These are phyloP conservation scores for Evernia prunastri DNA, from an alignment of 495 filamentous ascomycete species.

Conservation along the genomic window DNA sequence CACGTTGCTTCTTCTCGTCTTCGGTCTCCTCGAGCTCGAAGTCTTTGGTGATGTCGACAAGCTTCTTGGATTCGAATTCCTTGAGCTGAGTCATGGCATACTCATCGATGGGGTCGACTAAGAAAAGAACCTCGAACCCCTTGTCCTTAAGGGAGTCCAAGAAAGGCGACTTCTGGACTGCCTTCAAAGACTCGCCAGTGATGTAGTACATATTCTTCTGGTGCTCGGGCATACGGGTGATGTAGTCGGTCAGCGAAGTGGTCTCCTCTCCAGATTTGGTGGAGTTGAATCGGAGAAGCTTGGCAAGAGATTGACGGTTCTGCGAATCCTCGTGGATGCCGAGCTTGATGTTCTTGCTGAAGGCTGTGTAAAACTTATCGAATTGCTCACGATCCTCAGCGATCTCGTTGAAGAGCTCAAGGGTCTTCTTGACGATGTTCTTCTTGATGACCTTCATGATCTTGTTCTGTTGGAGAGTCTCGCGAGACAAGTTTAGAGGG, in stretches of 20 bases:
- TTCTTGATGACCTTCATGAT: slow-evolving; percentile 99
- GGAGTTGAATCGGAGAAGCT: slow-evolving; percentile 97
- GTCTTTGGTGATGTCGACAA: slow-evolving; percentile 99
- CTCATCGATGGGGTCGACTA: slow-evolving; percentile 99
- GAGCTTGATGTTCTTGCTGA: slow-evolving; percentile 99
- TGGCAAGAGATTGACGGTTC: slow-evolving; percentile 88
- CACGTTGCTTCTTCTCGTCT: slow-evolving; percentile 96
- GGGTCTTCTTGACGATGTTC: slow-evolving; percentile 99
- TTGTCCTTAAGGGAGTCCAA: slow-evolving; percentile 98
- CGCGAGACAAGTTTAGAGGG: slow-evolving; percentile 97
- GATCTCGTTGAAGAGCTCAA: slow-evolving; percentile 98
- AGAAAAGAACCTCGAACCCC: slow-evolving; percentile 99
- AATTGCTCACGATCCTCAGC: slow-evolving; percentile 99
- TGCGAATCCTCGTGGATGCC: slow-evolving; percentile 99
- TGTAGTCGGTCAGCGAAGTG: slow-evolving; percentile 92
- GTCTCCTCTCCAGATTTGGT: slow-evolving; percentile 96
- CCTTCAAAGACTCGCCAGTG: slow-evolving; percentile 98
- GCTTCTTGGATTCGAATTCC: slow-evolving; percentile 99
- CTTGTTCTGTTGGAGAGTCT: slow-evolving; percentile 99
- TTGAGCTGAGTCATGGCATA: slow-evolving; percentile 99
- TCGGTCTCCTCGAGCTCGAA: slow-evolving; percentile 99
- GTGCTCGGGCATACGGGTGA: slow-evolving; percentile 98
- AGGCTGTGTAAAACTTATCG: slow-evolving; percentile 99
- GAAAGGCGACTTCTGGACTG: slow-evolving; percentile 96
- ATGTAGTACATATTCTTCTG: slow-evolving; percentile 99